phyloP scores from a whole-genome alignment of 768 basidiomycete species.

The Boletales sp. region DNA sequence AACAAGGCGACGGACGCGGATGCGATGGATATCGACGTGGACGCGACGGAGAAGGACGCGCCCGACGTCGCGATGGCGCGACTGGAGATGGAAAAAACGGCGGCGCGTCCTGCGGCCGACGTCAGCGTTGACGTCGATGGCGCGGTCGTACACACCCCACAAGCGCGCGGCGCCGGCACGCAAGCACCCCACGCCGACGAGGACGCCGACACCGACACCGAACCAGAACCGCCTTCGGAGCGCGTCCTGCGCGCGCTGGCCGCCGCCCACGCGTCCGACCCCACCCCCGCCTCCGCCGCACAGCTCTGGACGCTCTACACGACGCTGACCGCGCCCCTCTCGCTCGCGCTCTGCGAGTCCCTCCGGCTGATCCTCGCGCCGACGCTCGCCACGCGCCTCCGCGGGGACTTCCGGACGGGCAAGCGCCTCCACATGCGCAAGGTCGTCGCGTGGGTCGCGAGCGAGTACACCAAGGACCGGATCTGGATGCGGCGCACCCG shows the following conservation, averaged over 20 bases:
- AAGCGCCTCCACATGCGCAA: constrained; percentile 99
- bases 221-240: constrained; percentile 17
- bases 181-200: constrained; percentile 25
- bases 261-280: constrained; percentile 16
- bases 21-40: constrained; percentile 14
- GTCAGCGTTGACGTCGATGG: constrained; percentile 48
- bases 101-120: constrained; percentile 18
- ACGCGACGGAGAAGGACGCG: constrained; percentile 45
- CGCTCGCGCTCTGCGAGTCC: constrained; percentile 92
- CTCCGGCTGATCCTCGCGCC: constrained; percentile 95
- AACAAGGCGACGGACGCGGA: constrained; percentile 28
- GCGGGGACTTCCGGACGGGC: constrained; percentile 96
- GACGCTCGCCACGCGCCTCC: constrained; percentile 87
- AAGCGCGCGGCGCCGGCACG: constrained; percentile 4
- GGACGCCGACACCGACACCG: constrained; percentile 15
- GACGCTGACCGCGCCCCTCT: constrained; percentile 85
- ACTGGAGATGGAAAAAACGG: constrained; percentile 27
- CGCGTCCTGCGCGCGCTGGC: constrained; percentile 17
- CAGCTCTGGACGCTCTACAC: constrained; percentile 92
- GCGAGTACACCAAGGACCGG: constrained; percentile 99
- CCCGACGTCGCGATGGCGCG: constrained; percentile 23
- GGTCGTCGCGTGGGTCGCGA: constrained; percentile 96
- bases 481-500: constrained; percentile 96
- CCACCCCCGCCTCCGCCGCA: constrained; percentile 40
- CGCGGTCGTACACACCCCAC: constrained; percentile 39